phyloP scores from a whole-genome alignment of 768 basidiomycete species.

The Xanthoconium stramineum region DNA sequence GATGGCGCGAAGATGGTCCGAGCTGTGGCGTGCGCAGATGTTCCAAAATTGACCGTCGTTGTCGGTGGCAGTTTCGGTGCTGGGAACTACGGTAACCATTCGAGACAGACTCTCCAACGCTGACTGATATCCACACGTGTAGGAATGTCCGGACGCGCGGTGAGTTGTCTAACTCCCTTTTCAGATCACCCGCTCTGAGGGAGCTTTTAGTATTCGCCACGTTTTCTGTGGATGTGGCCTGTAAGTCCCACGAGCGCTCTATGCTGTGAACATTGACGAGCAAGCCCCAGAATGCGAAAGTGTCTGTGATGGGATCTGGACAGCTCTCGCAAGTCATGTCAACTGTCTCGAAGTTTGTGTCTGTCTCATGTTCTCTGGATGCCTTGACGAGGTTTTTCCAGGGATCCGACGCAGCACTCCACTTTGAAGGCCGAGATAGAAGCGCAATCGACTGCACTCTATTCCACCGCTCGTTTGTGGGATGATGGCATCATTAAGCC shows the following conservation, averaged over 20 bases:
- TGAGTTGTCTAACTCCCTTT: conserved; percentile 40
- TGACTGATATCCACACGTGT: conserved; percentile 12
- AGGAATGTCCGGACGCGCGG: conserved; percentile 93
- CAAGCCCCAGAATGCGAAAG: conserved; percentile 70
- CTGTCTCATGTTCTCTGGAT: background rate
- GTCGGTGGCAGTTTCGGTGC: conserved; percentile 94
- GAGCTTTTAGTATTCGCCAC: conserved; percentile 71
- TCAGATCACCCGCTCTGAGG: conserved; percentile 2
- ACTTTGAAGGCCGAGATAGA: conserved; percentile 82
- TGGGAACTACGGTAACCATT: conserved; percentile 80
- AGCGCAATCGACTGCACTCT: conserved; percentile 80
- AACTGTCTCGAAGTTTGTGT: conserved; percentile 71
- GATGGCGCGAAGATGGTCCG: conserved; percentile 97
- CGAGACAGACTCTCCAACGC: background rate
- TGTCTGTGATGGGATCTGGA: conserved; percentile 93
- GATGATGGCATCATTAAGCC: conserved; percentile 91
- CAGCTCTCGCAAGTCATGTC: conserved; percentile 94
- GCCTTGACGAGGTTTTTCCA: conserved; percentile 25
- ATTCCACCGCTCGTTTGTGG: conserved; percentile 91
- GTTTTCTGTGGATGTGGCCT: conserved; percentile 99
- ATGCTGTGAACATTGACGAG: conserved; percentile 7
- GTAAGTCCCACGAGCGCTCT: conserved; percentile 41
- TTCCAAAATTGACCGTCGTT: conserved; percentile 90
- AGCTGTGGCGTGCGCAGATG: conserved; percentile 89
- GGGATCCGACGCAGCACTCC: conserved; percentile 76